Base-by-base conservation (phyloP, 2,329 filamentous ascomycete species). In the Venturia nashicola region DNA sequence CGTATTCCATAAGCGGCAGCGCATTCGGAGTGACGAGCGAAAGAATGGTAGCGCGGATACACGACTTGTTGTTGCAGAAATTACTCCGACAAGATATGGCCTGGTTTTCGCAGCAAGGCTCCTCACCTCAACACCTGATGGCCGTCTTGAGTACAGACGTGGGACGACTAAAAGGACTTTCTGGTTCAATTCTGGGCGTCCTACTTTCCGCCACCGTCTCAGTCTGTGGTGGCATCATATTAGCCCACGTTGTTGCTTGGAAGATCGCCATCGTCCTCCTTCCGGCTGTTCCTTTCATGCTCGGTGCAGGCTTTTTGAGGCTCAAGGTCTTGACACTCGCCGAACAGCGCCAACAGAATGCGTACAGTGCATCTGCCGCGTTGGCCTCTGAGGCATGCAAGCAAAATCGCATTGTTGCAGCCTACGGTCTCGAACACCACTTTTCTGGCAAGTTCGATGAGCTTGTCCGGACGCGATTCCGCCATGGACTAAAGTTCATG, bases 81-180 rank as follows among this genome's bases (percentile, higher is more conserved):
- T 14, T 82, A 1, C 74, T 86, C 6, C 76, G 78, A 23, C 82
- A 85, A 68, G 80, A 84, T 65, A 81, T 85, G 70, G 66, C 74
- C 11, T 82, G 79, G 78, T 80, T 80, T 62, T 51, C 72, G 74
- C 6, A 75, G 75, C 1, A 75, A 77, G 44, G 76, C 75, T 9
- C 74, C 77, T 9, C 75, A 78, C 39, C 72, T 74, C 1, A 71
- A 81, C 12, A 76, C 80, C 71, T 74, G 76, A 5, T 76, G 74
- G 65, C 72, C 81, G 62, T 78, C 75, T 46, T 46, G 44, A 46
- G 44, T 63, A 79, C 76, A 65, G 79, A 82, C 65, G 76, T 77
- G n/a, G 76, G 76, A 1, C 76, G 78, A 54, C 73, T 82, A 6
- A 76, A 77, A 62, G 77, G 77, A 1, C 69, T 81, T 2, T 79